A percentile compares a stretch with the other conserved stretches of the same genome.
These are phyloP conservation scores for Nelumbo lutea DNA, from an alignment of 164 flowering plant genomes.

Conservation along the genomic window DNA sequence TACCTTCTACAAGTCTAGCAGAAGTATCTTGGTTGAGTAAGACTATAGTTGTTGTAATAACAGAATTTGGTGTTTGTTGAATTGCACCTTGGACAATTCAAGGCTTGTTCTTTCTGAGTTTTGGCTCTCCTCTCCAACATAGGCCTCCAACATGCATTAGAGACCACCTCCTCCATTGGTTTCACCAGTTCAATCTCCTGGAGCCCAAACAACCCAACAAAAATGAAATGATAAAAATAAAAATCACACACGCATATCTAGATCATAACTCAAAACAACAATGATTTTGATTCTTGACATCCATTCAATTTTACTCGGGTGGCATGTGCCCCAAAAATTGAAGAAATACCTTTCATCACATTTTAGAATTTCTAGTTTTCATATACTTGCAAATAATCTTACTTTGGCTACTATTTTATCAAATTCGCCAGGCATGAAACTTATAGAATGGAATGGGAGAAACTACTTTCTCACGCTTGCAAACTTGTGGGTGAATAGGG, in stretches of 20 bases:
- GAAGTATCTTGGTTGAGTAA: slow-evolving; percentile 60
- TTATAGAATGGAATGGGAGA: slow-evolving; percentile 61
- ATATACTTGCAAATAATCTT: too few relatives aligned
- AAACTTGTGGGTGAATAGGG: slow-evolving; percentile 80
- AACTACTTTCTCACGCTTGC: slow-evolving; percentile 58
- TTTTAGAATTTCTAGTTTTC: too few relatives aligned
- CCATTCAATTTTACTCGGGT: too few relatives aligned
- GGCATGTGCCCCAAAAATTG: too few relatives aligned
- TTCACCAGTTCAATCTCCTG: slow-evolving; percentile 80
- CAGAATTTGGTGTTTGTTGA: too few relatives aligned
- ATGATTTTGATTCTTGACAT: too few relatives aligned
- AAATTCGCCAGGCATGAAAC: slow-evolving; percentile 48
- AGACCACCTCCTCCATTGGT: slow-evolving; percentile 51
- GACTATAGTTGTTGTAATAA: too few relatives aligned
- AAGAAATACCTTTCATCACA: too few relatives aligned
- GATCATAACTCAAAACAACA: not conserved
- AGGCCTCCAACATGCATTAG: slow-evolving; percentile 45
- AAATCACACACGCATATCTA: not conserved
- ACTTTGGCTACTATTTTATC: not conserved
- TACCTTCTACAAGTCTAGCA: slow-evolving; percentile 90
- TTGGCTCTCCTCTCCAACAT: slow-evolving; percentile 50
- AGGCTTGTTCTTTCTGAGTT: slow-evolving; percentile 69
- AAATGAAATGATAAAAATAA: not conserved
- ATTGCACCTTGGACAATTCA: slow-evolving; percentile 93
- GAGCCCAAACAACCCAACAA: slow-evolving; percentile 4